These are phyloP conservation scores for Talaromyces thailandensis DNA, from an alignment of 495 filamentous ascomycete genomes.

Conservation along the genomic window DNA sequence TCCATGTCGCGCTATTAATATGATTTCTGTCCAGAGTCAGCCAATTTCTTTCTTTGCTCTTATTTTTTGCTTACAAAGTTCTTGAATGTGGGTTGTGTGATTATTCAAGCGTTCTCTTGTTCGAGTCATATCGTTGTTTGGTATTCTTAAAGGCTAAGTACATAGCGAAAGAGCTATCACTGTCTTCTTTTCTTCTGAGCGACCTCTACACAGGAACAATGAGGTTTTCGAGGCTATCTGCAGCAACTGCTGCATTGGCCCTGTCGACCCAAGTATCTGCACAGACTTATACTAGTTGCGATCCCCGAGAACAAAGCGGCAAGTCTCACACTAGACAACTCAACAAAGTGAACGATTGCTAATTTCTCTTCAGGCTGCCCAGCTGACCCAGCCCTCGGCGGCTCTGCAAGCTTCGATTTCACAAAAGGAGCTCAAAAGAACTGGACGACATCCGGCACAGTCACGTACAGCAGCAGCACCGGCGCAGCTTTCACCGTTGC, in stretches of 20 bases:
- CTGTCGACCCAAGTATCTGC: conserved; percentile 39
- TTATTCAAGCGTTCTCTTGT: background rate
- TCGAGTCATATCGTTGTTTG: background rate
- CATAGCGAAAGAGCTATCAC: background rate
- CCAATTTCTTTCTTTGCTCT: background rate
- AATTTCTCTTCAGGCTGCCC: conserved; percentile 47
- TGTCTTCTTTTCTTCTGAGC: background rate
- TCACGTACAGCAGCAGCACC: conserved; percentile 59
- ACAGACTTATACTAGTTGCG: conserved; percentile 70
- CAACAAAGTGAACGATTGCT: conserved; percentile 12
- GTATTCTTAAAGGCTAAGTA: background rate
- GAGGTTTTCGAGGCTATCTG: conserved; percentile 16
- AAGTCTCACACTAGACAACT: conserved; percentile 18
- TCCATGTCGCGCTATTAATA: background rate
- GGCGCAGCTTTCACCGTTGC: conserved; percentile 81
- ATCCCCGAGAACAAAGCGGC: conserved; percentile 57
- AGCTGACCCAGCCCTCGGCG: conserved; percentile 73
- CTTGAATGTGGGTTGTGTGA: background rate
- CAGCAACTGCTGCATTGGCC: conserved; percentile 19
- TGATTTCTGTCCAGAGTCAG: background rate
- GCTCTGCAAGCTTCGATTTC: conserved; percentile 72
- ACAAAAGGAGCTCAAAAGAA: conserved; percentile 56
- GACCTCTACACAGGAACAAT: conserved; percentile 12
- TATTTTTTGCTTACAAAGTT: background rate
- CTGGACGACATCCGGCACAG: conserved; percentile 58